These are phyloP conservation scores for Acacia concinna DNA, from an alignment of 331 rosid genomes.

Conservation along the genomic window DNA sequence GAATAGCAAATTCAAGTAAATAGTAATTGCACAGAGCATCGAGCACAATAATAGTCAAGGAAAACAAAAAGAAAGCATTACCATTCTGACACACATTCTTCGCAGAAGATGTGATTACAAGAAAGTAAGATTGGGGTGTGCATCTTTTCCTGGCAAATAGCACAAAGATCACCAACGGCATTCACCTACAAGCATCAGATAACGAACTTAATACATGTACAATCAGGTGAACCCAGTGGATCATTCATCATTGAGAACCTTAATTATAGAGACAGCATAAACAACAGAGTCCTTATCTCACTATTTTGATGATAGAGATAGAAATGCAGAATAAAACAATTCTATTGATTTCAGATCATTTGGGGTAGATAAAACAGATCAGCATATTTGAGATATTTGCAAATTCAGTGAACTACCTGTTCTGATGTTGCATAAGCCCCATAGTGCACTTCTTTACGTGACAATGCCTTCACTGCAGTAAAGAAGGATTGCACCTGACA, in stretches of 20 bases:
- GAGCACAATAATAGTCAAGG: background rate
- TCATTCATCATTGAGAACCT: background rate
- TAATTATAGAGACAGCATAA: background rate
- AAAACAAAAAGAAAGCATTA: conserved; percentile 40
- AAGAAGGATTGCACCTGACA: conserved; percentile 93
- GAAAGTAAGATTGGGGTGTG: conserved; percentile 87
- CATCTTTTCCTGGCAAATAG: conserved; percentile 99
- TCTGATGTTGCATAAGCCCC: conserved; percentile 96
- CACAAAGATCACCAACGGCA: conserved; percentile 94
- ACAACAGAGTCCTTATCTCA: background rate
- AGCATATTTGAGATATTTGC: background rate
- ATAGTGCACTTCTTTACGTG: conserved; percentile 96
- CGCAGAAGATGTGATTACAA: conserved; percentile 96
- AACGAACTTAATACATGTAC: conserved; percentile 25
- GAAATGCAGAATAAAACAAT: background rate
- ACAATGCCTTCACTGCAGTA: conserved; percentile 80
- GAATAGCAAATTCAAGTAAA: conserved; percentile 2
- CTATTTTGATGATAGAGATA: background rate
- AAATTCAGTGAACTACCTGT: conserved; percentile 55
- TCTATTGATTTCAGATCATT: background rate
- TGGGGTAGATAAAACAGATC: background rate
- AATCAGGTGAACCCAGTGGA: conserved; percentile 19
- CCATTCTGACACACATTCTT: conserved; percentile 99
- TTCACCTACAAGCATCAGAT: conserved; percentile 64
- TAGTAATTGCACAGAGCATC: conserved; percentile 13